These are phyloP conservation scores for Blastobotrys elegans DNA, from an alignment of 1,139 yeast genomes.

Conservation along the genomic window DNA sequence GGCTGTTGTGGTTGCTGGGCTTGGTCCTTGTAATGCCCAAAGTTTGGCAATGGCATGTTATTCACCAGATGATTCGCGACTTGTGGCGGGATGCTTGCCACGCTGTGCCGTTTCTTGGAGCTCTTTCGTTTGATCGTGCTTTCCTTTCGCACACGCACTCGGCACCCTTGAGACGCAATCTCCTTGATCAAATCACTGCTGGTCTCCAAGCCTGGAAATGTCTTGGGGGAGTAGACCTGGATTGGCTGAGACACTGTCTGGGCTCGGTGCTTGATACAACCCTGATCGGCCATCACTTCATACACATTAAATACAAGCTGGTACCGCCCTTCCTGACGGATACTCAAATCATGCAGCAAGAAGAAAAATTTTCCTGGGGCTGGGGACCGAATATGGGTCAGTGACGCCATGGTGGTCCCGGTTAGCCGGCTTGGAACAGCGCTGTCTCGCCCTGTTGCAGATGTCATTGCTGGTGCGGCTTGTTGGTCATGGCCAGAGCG, in stretches of 20 bases:
- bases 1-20: background rate
- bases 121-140: conserved; percentile 20
- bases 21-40: conserved; percentile 2
- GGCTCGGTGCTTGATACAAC: conserved; percentile 24
- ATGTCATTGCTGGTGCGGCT: background rate
- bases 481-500: background rate
- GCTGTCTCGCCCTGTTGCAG: conserved; percentile 15
- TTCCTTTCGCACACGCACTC: conserved; percentile 34
- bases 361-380: conserved; percentile 30
- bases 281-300: conserved; percentile 26
- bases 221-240: conserved; percentile 35
- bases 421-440: conserved; percentile 20
- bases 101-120: conserved; percentile 8
- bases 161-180: conserved; percentile 34
- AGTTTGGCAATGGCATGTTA: conserved; percentile 6
- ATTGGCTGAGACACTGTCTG: conserved; percentile 27
- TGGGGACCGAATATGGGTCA: conserved; percentile 27
- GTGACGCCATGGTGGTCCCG: conserved; percentile 27
- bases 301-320: conserved; percentile 30
- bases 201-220: conserved; percentile 36
- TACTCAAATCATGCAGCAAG: conserved; percentile 33
- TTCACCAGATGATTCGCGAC: conserved; percentile 10
- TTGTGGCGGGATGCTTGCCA: conserved; percentile 5
- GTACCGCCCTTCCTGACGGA: conserved; percentile 35
- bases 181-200: conserved; percentile 33